Evolutionary conservation across 2,329 filamentous ascomycete genomes (phyloP).

Genomic region (Bretziella fagacearum): DNA sequence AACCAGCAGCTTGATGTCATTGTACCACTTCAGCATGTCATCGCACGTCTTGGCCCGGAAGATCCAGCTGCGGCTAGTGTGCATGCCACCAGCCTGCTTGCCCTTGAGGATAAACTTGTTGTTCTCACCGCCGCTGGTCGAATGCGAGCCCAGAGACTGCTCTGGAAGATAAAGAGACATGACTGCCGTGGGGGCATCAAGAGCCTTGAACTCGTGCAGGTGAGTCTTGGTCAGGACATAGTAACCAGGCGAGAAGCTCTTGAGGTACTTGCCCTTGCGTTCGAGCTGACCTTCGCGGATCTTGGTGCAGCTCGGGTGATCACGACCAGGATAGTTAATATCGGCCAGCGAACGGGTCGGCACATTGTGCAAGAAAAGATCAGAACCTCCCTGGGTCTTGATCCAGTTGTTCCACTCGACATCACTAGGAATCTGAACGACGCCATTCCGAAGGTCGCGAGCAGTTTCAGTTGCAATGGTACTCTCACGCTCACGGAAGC

Average conservation of each 20-base stretch:
- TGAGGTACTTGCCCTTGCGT: conserved; percentile 96
- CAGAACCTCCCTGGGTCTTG: conserved; percentile 55
- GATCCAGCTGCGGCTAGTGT: conserved; percentile 61
- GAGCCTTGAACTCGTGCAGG: conserved; percentile 97
- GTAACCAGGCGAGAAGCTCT: conserved; percentile 94
- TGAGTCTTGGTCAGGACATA: conserved; percentile 94
- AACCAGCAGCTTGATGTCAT: conserved; percentile 78
- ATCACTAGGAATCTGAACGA: conserved; percentile 86
- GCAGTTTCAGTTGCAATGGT: conserved; percentile 63
- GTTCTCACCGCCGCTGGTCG: conserved; percentile 61
- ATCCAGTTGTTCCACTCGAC: conserved; percentile 69
- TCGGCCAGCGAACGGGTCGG: conserved; percentile 63
- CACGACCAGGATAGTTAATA: conserved; percentile 80
- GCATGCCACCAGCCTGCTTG: conserved; percentile 80
- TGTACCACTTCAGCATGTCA: conserved; percentile 94
- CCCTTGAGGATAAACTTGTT: conserved; percentile 98
- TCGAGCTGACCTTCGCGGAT: conserved; percentile 83
- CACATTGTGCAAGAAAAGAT: conserved; percentile 72
- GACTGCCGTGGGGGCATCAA: conserved; percentile 75
- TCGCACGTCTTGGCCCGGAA: conserved; percentile 62
- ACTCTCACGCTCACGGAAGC: conserved; percentile 79
- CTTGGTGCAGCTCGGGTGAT: conserved; percentile 66
- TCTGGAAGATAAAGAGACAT: conserved; percentile 94
- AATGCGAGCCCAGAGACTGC: conserved; percentile 89
- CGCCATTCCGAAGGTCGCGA: conserved; percentile 67